Evolutionary conservation across 495 filamentous ascomycete species (phyloP), one percentile per base, ranked within the genome.

Genomic region (Chaetomium fimeti): DNA sequence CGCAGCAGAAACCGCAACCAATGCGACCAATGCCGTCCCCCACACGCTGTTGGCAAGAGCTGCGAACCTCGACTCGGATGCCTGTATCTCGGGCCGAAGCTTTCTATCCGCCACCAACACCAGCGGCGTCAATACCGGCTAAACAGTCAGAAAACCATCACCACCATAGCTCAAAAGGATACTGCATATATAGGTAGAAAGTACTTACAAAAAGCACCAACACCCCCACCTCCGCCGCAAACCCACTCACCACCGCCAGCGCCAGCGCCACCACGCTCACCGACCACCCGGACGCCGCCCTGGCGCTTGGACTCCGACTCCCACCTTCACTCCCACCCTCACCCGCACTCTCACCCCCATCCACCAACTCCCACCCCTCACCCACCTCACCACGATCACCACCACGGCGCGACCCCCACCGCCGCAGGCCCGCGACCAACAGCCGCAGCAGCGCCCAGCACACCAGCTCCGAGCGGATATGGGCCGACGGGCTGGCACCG

Each of bases 71-170:
- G 18, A 2, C 3, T 47, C 38, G 8, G 56, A 15, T n/a, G 18
- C 47, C 13, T 32, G 20, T 15, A 28, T 5, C 7, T 54, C 57
- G 9, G 47, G 36, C 40, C 57, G 57, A 12, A 65, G 51, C 16
- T 13, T 45, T 16, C 15, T 47, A 0, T 60, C 63, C 4, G 51
- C 48, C 0, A 55, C 11, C 2, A 60, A 12, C 29, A 65, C 12
- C 11, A 65, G 57, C 22, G 63, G 63, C 7, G 57, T 61, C 32
- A 65, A 28, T 1, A 20, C 40, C 12, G 63, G 63, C 63, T 65
- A 8, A 8, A 13, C n/a, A 12, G 43, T 59, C 43, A 59, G 57
- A 16, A 36, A 36, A 25, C 38, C 18, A n/a, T n/a, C 38, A 40
- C 18, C 15, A 11, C 24, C 22, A 7, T 24, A 24, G 8, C 1